Percentiles rank a stretch among this genome's conserved stretches.
Evolutionary conservation across 306 rosid species (phyloP).

Genomic region (Pyrus bretschneideri): DNA sequence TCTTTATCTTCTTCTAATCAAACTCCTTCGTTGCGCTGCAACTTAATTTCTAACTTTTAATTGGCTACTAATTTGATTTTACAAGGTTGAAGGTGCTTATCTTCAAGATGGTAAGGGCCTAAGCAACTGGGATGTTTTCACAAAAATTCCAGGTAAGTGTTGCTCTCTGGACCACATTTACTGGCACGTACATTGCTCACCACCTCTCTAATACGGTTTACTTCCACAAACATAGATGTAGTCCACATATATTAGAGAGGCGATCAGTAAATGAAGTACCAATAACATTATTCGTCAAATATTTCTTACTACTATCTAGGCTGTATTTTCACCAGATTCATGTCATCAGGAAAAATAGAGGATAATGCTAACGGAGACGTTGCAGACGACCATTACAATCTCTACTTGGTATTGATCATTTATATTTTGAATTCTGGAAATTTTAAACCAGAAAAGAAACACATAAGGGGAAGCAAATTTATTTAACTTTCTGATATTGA

Average conservation of each 20-base stretch:
- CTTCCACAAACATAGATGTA: too few species aligned
- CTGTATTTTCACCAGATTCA: neutral
- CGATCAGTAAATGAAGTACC: too few species aligned
- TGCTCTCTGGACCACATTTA: too few species aligned
- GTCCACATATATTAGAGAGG: too few species aligned
- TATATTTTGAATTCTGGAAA: too few species aligned
- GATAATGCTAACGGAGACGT: constrained; percentile 52
- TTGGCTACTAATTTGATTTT: neutral
- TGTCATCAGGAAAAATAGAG: constrained; percentile 32
- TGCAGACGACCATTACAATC: constrained; percentile 69
- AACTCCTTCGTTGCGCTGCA: neutral
- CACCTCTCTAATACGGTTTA: too few species aligned
- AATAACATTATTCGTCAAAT: too few species aligned
- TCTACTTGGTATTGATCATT: constrained; percentile 18
- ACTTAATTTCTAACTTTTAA: neutral
- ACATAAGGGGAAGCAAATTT: neutral
- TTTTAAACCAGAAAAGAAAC: neutral
- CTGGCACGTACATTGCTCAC: too few species aligned
- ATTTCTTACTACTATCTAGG: too few species aligned
- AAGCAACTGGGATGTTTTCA: constrained; percentile 54
- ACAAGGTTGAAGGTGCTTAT: constrained; percentile 53
- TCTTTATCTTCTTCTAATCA: neutral
- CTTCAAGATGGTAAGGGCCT: constrained; percentile 54
- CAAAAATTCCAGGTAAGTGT: constrained; percentile 40
- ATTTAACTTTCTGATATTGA: neutral